Evolutionary conservation across 306 rosid genomes (phyloP).

Genomic region (Malus asiatica): DNA sequence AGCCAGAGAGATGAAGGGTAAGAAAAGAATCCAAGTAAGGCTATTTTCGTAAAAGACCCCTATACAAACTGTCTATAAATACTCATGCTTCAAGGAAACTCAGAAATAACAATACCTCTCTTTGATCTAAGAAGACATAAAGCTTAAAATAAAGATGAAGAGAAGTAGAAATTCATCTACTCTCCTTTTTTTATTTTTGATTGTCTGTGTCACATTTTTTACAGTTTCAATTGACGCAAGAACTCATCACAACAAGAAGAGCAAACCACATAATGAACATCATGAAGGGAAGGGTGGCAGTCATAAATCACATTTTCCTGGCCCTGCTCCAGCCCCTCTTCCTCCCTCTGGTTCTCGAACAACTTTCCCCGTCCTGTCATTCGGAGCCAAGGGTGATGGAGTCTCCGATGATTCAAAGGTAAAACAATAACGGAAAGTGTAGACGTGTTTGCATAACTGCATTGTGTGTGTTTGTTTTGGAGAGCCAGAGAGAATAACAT

Average conservation of each 20-base stretch:
- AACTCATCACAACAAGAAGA: constrained; percentile 39
- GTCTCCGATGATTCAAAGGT: constrained; percentile 79
- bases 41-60: constrained; percentile 17
- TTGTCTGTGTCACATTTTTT: constrained; percentile 32
- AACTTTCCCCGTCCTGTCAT: constrained; percentile 48
- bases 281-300: constrained; percentile 31
- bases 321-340: constrained; percentile 38
- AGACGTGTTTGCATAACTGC: background rate
- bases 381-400: constrained; percentile 82
- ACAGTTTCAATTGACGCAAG: constrained; percentile 55
- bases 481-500: background rate
- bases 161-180: constrained; percentile 24
- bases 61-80: constrained; percentile 40
- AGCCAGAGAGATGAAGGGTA: constrained; percentile 5
- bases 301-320: constrained; percentile 28
- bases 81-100: constrained; percentile 18
- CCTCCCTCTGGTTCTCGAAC: constrained; percentile 25
- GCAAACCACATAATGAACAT: constrained; percentile 37
- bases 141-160: constrained; percentile 26
- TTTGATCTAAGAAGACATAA: background rate
- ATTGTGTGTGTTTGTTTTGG: background rate
- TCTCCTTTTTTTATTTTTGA: constrained; percentile 28
- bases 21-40: constrained; percentile 14
- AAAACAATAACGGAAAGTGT: background rate
- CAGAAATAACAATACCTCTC: background rate